Percentiles rank a stretch among this genome's conserved stretches.
These are phyloP conservation scores for Candida saitoana DNA, from an alignment of 805 yeast species.

Conservation along the genomic window DNA sequence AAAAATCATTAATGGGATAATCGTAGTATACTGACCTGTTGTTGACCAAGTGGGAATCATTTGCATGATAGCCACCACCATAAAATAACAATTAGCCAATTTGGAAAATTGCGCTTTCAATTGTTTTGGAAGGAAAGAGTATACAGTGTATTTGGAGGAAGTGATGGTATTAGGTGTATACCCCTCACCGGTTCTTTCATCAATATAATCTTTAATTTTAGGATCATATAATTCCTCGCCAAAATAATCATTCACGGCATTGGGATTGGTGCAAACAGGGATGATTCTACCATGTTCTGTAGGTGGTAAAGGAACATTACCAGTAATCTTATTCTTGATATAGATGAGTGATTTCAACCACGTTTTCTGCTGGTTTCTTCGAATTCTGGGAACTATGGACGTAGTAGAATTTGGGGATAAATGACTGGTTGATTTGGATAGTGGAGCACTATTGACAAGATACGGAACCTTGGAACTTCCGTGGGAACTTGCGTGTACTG, in stretches of 20 bases:
- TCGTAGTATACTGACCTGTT: slow-evolving; percentile 92
- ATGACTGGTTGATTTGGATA: slow-evolving; percentile 22
- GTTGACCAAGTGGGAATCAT: slow-evolving; percentile 98
- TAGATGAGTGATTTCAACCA: slow-evolving; percentile 12
- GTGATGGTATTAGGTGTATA: slow-evolving; percentile 69
- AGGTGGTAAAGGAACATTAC: slow-evolving; percentile 45
- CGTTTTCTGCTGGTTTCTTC: slow-evolving; percentile 13
- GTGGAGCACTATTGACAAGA: slow-evolving; percentile 5
- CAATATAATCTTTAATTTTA: slow-evolving; percentile 41
- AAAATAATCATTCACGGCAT: slow-evolving; percentile 26
- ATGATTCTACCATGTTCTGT: slow-evolving; percentile 69
- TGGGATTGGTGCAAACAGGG: slow-evolving; percentile 54
- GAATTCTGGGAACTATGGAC: background rate
- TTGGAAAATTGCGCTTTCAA: slow-evolving; percentile 88
- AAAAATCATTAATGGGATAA: slow-evolving; percentile 80
- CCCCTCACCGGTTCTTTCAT: slow-evolving; percentile 63
- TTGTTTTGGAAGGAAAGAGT: slow-evolving; percentile 84
- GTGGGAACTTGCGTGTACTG: slow-evolving; percentile 14
- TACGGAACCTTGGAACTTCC: slow-evolving; percentile 11
- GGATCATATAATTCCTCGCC: slow-evolving; percentile 25
- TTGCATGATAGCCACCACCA: slow-evolving; percentile 86
- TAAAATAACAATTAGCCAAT: slow-evolving; percentile 85
- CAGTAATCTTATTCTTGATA: slow-evolving; percentile 38
- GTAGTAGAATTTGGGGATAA: slow-evolving; percentile 11
- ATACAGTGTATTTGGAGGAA: slow-evolving; percentile 79